Evolutionary conservation across 345 rosid species (phyloP).

Genomic region (Hibiscus syriacus): DNA sequence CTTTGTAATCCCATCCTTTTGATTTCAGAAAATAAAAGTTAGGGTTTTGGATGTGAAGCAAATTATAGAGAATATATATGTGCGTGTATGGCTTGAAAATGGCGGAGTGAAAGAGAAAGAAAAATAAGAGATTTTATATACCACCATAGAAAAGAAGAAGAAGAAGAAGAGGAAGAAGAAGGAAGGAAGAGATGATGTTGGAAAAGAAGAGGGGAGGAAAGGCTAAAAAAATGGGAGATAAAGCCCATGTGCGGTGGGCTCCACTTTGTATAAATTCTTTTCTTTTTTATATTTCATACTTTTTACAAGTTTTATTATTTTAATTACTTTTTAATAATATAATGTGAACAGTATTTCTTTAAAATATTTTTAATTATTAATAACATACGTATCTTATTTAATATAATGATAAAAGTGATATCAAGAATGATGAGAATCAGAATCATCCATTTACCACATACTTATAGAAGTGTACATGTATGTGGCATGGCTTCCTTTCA

Average conservation of each 20-base stretch:
- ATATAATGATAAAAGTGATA: too few relatives aligned
- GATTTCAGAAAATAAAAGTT: background rate
- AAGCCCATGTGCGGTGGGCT: constrained; percentile 13
- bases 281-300: background rate
- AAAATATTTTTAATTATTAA: too few relatives aligned
- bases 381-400: too few relatives aligned
- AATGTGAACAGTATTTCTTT: too few relatives aligned
- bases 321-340: too few relatives aligned
- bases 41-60: background rate
- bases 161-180: too few relatives aligned
- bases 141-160: too few relatives aligned
- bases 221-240: background rate
- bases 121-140: background rate
- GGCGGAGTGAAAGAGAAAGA: background rate
- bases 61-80: background rate
- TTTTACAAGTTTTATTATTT: too few relatives aligned
- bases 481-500: background rate
- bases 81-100: too few relatives aligned
- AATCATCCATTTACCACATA: background rate
- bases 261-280: background rate
- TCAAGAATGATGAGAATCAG: too few relatives aligned
- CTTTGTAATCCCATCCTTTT: constrained; percentile 61
- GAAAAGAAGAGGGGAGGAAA: background rate
- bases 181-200: background rate
- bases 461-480: background rate